Conservation (phyloP, 805 yeast genomes). For the Hanseniaspora lindneri region DNA sequence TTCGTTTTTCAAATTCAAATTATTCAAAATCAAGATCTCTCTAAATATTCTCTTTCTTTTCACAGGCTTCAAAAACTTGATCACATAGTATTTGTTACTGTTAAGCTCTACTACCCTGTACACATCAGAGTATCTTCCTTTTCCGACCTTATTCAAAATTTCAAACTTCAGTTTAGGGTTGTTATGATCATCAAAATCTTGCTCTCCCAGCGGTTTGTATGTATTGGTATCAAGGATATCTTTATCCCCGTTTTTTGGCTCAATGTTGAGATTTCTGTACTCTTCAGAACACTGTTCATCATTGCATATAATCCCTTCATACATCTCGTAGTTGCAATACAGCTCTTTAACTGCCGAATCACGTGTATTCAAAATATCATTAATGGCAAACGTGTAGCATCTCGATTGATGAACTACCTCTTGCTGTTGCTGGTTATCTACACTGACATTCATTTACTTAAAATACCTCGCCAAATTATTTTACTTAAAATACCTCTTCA, state of each 20-base stretch:
- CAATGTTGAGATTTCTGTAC: neutral
- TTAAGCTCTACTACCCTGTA: slow-evolving; percentile 69
- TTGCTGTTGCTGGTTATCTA: neutral
- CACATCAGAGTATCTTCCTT: slow-evolving; percentile 93
- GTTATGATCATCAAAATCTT: neutral
- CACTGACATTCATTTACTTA: no score
- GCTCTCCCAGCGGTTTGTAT: neutral
- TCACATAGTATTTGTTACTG: slow-evolving; percentile 56
- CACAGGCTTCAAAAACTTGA: slow-evolving; percentile 85
- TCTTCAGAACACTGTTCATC: slow-evolving; percentile 10
- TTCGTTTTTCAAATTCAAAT: slow-evolving; percentile 37
- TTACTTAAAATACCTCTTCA: no score
- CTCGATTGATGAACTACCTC: slow-evolving; percentile 11
- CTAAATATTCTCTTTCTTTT: slow-evolving; percentile 83
- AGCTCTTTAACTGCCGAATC: neutral
- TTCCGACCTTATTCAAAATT: slow-evolving; percentile 70
- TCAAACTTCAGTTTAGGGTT: slow-evolving; percentile 41
- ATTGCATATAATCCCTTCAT: slow-evolving; percentile 10
- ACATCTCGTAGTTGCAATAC: slow-evolving; percentile 12
- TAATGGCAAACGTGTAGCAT: slow-evolving; percentile 6
- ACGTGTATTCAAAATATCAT: neutral
- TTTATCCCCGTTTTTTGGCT: neutral
- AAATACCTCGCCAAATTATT: no score
- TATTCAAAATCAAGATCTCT: slow-evolving; percentile 77
- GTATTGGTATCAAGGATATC: neutral